Evolutionary conservation across 1,284 basidiomycete species (phyloP).

Genomic region (Ceratobasidium sp.): DNA sequence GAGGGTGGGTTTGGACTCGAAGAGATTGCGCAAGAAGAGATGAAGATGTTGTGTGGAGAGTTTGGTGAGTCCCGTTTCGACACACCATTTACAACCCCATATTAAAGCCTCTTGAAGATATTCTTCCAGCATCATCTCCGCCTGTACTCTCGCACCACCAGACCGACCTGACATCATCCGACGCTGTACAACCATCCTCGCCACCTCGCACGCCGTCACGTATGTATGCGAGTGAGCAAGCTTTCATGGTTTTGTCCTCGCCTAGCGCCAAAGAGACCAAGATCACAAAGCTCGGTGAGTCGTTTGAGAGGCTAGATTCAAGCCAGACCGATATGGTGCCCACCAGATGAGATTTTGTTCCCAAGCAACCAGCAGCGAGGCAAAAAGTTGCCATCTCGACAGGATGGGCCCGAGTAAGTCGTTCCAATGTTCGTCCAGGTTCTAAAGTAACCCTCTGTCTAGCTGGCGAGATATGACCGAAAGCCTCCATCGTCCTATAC

Average conservation of each 20-base stretch:
- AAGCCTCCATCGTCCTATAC: not conserved
- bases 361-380: slow-evolving; percentile 25
- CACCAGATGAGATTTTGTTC: slow-evolving; percentile 22
- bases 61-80: slow-evolving; percentile 1
- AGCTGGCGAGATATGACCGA: not conserved
- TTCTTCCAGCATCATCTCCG: slow-evolving; percentile 16
- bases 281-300: slow-evolving; percentile 18
- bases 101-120: not conserved
- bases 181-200: slow-evolving; percentile 27
- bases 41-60: slow-evolving; percentile 11
- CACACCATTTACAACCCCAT: not conserved
- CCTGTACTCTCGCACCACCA: not conserved
- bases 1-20: slow-evolving; percentile 5
- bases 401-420: not conserved
- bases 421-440: not conserved
- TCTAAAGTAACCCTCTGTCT: not conserved
- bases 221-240: slow-evolving; percentile 17
- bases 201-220: slow-evolving; percentile 18
- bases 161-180: slow-evolving; percentile 14
- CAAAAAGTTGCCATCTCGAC: not conserved
- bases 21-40: slow-evolving; percentile 19
- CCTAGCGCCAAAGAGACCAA: not conserved
- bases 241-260: slow-evolving; percentile 12
- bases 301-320: not conserved
- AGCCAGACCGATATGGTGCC: not conserved